Conservation (phyloP, 371 early-diverging fungal species). For the Scutellospora calospora region DNA sequence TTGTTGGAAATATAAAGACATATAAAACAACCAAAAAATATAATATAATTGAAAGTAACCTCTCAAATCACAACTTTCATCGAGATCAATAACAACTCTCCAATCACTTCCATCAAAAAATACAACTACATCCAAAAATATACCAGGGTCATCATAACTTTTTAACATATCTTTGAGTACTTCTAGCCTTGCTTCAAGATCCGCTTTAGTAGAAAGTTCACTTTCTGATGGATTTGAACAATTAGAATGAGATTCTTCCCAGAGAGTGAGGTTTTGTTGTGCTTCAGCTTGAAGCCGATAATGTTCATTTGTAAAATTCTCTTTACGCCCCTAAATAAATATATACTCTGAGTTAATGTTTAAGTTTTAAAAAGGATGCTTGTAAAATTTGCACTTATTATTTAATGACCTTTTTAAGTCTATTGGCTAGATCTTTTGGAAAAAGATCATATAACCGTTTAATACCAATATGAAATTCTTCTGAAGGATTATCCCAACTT, state of each 20-base stretch:
- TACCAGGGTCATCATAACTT: slow-evolving; percentile 81
- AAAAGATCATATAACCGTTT: slow-evolving; percentile 84
- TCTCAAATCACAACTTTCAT: slow-evolving; percentile 81
- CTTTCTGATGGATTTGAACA: slow-evolving; percentile 54
- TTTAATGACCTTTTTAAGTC: slow-evolving; percentile 62
- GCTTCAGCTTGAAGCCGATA: slow-evolving; percentile 68
- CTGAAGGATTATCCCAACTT: slow-evolving; percentile 80
- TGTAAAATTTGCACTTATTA: too few species aligned
- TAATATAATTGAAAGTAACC: slow-evolving; percentile 50
- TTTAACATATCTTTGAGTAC: slow-evolving; percentile 70
- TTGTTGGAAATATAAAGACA: neutral
- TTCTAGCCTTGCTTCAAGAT: slow-evolving; percentile 76
- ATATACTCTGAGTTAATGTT: neutral
- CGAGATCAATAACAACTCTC: slow-evolving; percentile 85
- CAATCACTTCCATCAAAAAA: slow-evolving; percentile 91
- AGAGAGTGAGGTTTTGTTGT: slow-evolving; percentile 64
- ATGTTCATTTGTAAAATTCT: slow-evolving; percentile 71
- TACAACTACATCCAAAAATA: slow-evolving; percentile 83
- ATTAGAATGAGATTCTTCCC: slow-evolving; percentile 51
- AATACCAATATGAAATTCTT: slow-evolving; percentile 85
- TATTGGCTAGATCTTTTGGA: slow-evolving; percentile 66
- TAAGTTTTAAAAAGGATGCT: neutral
- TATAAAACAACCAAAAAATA: neutral
- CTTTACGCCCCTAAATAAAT: slow-evolving; percentile 65
- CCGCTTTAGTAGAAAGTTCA: slow-evolving; percentile 54